Evolutionary conservation across 768 basidiomycete species (phyloP).

Genomic region (Podaxis sp.): DNA sequence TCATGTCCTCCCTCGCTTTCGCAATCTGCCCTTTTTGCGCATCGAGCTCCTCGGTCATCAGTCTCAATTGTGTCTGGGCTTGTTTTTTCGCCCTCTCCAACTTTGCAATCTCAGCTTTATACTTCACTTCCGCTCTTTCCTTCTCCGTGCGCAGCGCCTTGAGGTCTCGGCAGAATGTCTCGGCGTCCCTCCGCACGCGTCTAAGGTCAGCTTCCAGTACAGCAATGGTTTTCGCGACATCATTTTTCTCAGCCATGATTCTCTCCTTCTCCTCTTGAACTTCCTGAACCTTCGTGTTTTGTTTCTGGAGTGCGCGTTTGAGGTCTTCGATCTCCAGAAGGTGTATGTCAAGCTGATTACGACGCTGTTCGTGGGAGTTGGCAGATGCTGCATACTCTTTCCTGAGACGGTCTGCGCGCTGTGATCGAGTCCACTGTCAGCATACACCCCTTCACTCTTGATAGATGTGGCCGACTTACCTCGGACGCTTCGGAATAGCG

Average conservation of each 20-base stretch:
- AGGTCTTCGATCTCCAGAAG: constrained; percentile 75
- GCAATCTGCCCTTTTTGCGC: constrained; percentile 48
- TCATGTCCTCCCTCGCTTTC: constrained; percentile 44
- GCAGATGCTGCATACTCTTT: constrained; percentile 60
- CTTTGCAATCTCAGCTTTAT: constrained; percentile 52
- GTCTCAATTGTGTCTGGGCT: constrained; percentile 57
- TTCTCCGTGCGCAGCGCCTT: constrained; percentile 66
- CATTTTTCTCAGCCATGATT: constrained; percentile 58
- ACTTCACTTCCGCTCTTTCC: constrained; percentile 53
- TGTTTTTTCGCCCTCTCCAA: constrained; percentile 70
- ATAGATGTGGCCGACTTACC: constrained; percentile 35
- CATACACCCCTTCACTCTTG: neutral
- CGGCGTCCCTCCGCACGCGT: constrained; percentile 74
- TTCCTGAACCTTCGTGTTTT: constrained; percentile 60
- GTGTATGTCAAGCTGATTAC: constrained; percentile 72
- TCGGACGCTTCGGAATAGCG: constrained; percentile 65
- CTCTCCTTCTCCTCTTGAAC: constrained; percentile 64
- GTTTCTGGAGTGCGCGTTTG: constrained; percentile 59
- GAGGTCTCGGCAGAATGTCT: constrained; percentile 75
- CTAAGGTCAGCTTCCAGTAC: constrained; percentile 69
- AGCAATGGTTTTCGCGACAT: constrained; percentile 65
- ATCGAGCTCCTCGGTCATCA: constrained; percentile 67
- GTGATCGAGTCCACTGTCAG: neutral
- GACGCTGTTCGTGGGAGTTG: constrained; percentile 65
- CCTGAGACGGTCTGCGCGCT: constrained; percentile 60